phyloP scores from a whole-genome alignment of 2,329 filamentous ascomycete genomes.

The Tolypocladium nubicola region DNA sequence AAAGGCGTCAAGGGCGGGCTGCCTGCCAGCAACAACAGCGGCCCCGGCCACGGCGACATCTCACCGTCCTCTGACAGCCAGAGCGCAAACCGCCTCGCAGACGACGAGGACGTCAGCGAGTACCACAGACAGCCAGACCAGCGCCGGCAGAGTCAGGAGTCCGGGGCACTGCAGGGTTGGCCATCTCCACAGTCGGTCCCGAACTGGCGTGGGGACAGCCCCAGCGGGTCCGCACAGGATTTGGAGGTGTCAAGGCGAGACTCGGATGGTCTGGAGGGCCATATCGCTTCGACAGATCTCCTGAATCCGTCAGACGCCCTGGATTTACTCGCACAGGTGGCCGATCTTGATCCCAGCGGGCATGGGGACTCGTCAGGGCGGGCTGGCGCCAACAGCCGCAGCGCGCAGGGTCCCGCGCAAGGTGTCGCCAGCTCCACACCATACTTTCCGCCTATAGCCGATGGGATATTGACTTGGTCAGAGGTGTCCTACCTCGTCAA shows the following conservation, averaged over 20 bases:
- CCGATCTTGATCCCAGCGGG: slow-evolving; percentile 21
- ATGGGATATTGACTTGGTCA: slow-evolving; percentile 16
- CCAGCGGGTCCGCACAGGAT: slow-evolving; percentile 5
- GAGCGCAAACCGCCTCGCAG: background rate
- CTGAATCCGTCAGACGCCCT: slow-evolving; percentile 31
- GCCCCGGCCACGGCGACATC: background rate
- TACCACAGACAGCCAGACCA: background rate
- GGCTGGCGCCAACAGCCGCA: slow-evolving; percentile 5
- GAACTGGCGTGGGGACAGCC: slow-evolving; percentile 7
- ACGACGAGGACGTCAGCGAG: slow-evolving; percentile 6
- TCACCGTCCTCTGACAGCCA: background rate
- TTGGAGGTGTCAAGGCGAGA: slow-evolving; percentile 5
- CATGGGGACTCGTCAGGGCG: slow-evolving; percentile 6
- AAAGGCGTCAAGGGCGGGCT: slow-evolving; percentile 11
- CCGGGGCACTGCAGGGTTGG: slow-evolving; percentile 3
- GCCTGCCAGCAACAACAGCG: slow-evolving; percentile 1
- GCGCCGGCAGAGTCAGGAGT: background rate
- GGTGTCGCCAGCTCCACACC: background rate
- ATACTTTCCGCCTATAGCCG: slow-evolving; percentile 21
- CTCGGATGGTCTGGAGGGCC: slow-evolving; percentile 21
- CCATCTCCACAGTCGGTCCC: slow-evolving; percentile 6
- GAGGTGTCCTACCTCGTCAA: slow-evolving; percentile 14
- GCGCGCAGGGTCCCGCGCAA: slow-evolving; percentile 3
- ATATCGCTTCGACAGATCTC: slow-evolving; percentile 27
- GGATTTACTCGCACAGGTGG: slow-evolving; percentile 28